Percentiles rank a stretch among this genome's conserved stretches.
These are phyloP conservation scores for Pascua guehoae DNA, from an alignment of 1,284 basidiomycete genomes.

Conservation along the genomic window DNA sequence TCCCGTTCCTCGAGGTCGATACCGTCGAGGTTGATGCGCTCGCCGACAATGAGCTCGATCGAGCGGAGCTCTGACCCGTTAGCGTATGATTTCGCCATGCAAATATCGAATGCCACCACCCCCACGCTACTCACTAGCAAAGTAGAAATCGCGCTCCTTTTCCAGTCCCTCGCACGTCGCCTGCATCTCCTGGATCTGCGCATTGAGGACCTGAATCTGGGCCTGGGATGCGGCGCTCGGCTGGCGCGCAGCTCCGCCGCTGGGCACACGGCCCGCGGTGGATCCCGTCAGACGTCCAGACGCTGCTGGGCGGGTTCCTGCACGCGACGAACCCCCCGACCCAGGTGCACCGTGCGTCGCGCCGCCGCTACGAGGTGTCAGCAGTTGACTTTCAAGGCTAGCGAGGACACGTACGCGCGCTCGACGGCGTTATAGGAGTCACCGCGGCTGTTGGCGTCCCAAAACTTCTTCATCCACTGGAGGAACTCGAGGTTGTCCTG, in stretches of 20 bases:
- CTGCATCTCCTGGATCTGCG: constrained; percentile 78
- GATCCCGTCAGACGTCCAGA: neutral
- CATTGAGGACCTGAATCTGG: constrained; percentile 29
- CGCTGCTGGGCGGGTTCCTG: neutral
- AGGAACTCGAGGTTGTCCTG: constrained; percentile 99
- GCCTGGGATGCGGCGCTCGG: constrained; percentile 26
- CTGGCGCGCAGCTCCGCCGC: constrained; percentile 6
- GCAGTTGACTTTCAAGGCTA: neutral
- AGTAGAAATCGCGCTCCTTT: constrained; percentile 98
- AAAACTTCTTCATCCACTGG: constrained; percentile 95
- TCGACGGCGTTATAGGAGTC: constrained; percentile 83
- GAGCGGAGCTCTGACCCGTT: constrained; percentile 66
- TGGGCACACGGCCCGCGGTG: neutral
- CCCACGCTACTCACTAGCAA: constrained; percentile 71
- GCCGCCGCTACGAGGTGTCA: constrained; percentile 7
- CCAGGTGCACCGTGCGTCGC: neutral
- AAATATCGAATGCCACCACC: too few relatives aligned
- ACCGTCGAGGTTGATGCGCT: constrained; percentile 63
- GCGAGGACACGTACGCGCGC: constrained; percentile 35
- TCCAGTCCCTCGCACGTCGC: constrained; percentile 79
- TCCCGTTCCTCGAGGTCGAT: constrained; percentile 62
- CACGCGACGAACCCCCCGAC: too few relatives aligned
- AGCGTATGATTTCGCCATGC: too few relatives aligned
- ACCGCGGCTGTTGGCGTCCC: constrained; percentile 88
- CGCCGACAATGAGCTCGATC: constrained; percentile 89